Evolutionary conservation across 2,329 filamentous ascomycete species (phyloP), one percentile per base, ranked within the genome.

Genomic region (Laburnicola sp.): DNA sequence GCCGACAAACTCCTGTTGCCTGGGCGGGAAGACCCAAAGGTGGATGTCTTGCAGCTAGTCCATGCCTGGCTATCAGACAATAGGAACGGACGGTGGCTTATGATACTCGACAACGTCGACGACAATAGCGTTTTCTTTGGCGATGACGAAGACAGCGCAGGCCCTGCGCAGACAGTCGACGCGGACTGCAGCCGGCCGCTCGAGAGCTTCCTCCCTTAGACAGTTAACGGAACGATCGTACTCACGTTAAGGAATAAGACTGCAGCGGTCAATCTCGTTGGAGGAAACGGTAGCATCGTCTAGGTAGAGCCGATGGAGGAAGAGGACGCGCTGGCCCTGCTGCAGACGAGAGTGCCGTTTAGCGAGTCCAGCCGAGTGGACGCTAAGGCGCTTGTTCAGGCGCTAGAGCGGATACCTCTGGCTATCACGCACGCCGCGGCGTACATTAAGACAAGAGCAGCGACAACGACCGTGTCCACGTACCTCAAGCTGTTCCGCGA

Each of bases 401-500:
- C 62, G 11, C 64, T 74, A 2, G 71, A 71, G 2, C 53, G 45
- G 41, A 67, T 72, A 34, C 71, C 71, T 8, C 65, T 73, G 22
- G 69, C 68, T 0, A 65, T 73, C 4, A 44, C 61, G 2, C 66
- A 73, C 38, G 69, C 69, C n/a, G 61, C 64, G 16, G 59, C 64
- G 7, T 73, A 69, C 48, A 71, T 74, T 49, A 53, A 50, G 21
- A 44, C 44, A 23, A 45, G 53, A 50, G 49, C 51, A 40, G 21
- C 53, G 25, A 48, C 34, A 25, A 52, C 16, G n/a, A 45, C 57
- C n/a, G 31, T 62, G 1, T 43, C 50, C 1, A 44, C 16, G 32
- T 81, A 81, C 48, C 54, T 80, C 4, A 45, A 64, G 4, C 51
- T 71, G 2, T 74, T 80, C 53, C 61, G 56, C 11, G 51, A 67